Percentiles rank a stretch among this genome's conserved stretches.
Conservation (phyloP, 768 basidiomycete species). For the Tricholoma sp. region DNA sequence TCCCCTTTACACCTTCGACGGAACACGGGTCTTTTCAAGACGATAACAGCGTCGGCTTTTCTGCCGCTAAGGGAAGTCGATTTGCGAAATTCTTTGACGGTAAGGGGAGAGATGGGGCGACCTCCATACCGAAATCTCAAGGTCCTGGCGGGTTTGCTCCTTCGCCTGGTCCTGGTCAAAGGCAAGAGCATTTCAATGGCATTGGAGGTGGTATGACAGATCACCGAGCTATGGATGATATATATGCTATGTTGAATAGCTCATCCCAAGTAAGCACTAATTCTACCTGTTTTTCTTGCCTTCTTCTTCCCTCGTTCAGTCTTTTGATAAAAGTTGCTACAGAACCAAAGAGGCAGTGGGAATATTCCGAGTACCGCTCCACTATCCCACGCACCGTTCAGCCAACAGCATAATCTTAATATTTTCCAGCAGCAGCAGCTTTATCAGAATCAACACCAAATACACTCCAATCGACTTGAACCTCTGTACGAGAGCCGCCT, state of each 20-base stretch:
- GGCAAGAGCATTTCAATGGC: slow-evolving; percentile 40
- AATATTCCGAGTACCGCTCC: slow-evolving; percentile 17
- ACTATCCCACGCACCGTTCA: slow-evolving; percentile 25
- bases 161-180: slow-evolving; percentile 36
- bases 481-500: slow-evolving; percentile 67
- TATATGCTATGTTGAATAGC: slow-evolving; percentile 76
- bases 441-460: slow-evolving; percentile 36
- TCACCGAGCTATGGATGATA: slow-evolving; percentile 67
- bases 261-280: slow-evolving; percentile 58
- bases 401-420: slow-evolving; percentile 32
- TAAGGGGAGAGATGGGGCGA: slow-evolving; percentile 46
- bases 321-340: slow-evolving; percentile 1
- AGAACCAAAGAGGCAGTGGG: slow-evolving; percentile 28
- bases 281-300: neutral
- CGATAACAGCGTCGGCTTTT: slow-evolving; percentile 39
- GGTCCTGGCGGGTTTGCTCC: slow-evolving; percentile 34
- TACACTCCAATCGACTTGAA: slow-evolving; percentile 51
- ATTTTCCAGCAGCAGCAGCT: slow-evolving; percentile 35
- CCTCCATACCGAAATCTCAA: slow-evolving; percentile 31
- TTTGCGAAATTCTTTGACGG: slow-evolving; percentile 86
- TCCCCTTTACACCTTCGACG: slow-evolving; percentile 15
- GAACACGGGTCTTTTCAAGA: slow-evolving; percentile 10
- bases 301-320: neutral
- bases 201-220: slow-evolving; percentile 37
- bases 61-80: slow-evolving; percentile 67